Percentiles rank a stretch among this genome's conserved stretches.
Conservation (phyloP, 176 grass and related monocot species). For the Rhipidocladum racemiflorum region DNA sequence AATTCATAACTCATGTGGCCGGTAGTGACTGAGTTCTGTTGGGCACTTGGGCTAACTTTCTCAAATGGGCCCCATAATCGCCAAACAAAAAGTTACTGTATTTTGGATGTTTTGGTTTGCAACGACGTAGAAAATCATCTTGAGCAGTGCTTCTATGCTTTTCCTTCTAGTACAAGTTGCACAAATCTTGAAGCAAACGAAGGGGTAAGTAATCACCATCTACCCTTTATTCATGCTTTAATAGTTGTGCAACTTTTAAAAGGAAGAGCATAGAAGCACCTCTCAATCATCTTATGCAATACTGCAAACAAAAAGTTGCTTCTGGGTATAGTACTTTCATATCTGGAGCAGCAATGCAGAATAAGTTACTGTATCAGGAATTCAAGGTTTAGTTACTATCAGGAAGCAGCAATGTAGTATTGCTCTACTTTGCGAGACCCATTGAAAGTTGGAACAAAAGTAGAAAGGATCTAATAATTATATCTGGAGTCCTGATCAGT, state of each 20-base stretch:
- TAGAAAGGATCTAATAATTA: not conserved
- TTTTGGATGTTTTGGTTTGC: constrained; percentile 16
- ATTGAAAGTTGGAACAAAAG: not conserved
- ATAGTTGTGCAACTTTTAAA: too few species aligned
- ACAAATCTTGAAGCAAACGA: too few species aligned
- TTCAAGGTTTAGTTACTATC: not conserved
- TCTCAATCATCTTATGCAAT: not conserved
- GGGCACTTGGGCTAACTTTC: not conserved
- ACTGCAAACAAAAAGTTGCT: not conserved
- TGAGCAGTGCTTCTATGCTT: too few species aligned
- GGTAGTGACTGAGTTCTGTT: not conserved
- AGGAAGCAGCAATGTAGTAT: not conserved
- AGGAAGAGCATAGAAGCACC: too few species aligned
- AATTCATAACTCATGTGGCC: not conserved
- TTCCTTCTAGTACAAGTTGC: too few species aligned
- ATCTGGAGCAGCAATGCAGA: not conserved
- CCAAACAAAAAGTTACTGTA: not conserved
- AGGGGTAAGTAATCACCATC: too few species aligned
- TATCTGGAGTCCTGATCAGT: not conserved
- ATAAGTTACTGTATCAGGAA: not conserved
- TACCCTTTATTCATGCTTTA: too few species aligned
- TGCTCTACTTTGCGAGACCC: not conserved
- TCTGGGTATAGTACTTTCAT: not conserved
- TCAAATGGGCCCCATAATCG: not conserved
- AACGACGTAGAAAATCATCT: not conserved